These are phyloP conservation scores for Fusarium sp. DNA, from an alignment of 2,329 filamentous ascomycete genomes.

Conservation along the genomic window DNA sequence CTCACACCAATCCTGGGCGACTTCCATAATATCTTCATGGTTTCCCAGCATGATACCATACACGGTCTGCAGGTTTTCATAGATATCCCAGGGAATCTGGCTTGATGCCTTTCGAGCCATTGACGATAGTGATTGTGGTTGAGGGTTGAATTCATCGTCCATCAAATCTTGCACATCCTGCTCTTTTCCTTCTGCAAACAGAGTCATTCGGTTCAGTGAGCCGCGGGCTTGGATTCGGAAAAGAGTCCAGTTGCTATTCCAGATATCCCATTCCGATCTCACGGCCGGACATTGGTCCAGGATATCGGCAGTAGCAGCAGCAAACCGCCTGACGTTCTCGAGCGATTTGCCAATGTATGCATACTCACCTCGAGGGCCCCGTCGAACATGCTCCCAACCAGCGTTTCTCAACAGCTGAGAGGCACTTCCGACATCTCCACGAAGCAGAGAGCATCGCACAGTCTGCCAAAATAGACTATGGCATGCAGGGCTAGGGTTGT, in stretches of 20 bases:
- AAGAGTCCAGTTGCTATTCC: conserved; percentile 82
- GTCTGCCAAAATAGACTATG: conserved; percentile 87
- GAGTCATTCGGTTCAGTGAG: conserved; percentile 75
- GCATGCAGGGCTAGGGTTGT: conserved; percentile 78
- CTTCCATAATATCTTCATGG: conserved; percentile 77
- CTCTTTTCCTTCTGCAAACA: conserved; percentile 81
- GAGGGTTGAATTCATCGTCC: conserved; percentile 51
- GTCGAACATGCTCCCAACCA: conserved; percentile 81
- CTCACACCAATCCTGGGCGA: conserved; percentile 91
- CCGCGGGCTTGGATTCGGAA: conserved; percentile 81
- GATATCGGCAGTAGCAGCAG: conserved; percentile 74
- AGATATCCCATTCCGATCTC: conserved; percentile 82
- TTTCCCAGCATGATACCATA: conserved; percentile 86
- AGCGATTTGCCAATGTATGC: conserved; percentile 81
- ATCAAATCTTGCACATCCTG: conserved; percentile 51
- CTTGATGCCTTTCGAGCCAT: conserved; percentile 83
- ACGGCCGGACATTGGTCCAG: conserved; percentile 79
- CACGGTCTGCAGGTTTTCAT: conserved; percentile 82
- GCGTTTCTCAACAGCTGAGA: conserved; percentile 77
- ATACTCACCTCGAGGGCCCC: conserved; percentile 70
- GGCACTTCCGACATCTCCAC: conserved; percentile 77
- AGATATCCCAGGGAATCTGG: conserved; percentile 88
- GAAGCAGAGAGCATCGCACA: conserved; percentile 77
- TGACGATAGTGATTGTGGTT: conserved; percentile 68
- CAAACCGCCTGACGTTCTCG: conserved; percentile 79